Conservation (phyloP, 1,284 basidiomycete genomes). For the Trametes sp. region DNA sequence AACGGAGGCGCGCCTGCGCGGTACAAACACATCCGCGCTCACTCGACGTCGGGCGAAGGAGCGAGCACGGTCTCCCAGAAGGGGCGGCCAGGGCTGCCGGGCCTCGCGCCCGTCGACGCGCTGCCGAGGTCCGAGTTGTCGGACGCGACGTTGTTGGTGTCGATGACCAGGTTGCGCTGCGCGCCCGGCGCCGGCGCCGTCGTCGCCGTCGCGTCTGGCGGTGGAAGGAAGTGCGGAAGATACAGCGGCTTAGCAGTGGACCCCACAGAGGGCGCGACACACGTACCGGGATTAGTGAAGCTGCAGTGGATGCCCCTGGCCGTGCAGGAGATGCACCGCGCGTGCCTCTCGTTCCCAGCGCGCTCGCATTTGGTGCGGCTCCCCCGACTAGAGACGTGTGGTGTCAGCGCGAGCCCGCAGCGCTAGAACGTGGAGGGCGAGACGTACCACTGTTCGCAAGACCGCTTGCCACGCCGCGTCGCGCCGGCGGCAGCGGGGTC, state of each 20-base stretch:
- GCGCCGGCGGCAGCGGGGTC: not conserved
- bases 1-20: not conserved
- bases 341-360: not conserved
- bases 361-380: not conserved
- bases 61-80: slow-evolving; percentile 3
- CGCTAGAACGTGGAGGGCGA: not conserved
- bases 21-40: not conserved
- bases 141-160: not conserved
- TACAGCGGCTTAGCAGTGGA: not conserved
- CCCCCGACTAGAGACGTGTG: not conserved
- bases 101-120: not conserved
- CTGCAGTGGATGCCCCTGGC: not conserved
- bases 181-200: not conserved
- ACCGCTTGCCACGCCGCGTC: not conserved
- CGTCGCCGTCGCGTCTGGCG: not conserved
- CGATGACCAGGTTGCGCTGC: not conserved
- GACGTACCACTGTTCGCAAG: slow-evolving; percentile 12
- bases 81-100: not conserved
- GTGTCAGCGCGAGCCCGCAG: no score
- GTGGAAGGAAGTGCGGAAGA: not conserved
- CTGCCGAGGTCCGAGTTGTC: not conserved
- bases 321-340: not conserved
- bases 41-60: not conserved
- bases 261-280: not conserved
- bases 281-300: not conserved